Evolutionary conservation across 129 eudicot species (phyloP).

Genomic region (Erigeron canadensis): DNA sequence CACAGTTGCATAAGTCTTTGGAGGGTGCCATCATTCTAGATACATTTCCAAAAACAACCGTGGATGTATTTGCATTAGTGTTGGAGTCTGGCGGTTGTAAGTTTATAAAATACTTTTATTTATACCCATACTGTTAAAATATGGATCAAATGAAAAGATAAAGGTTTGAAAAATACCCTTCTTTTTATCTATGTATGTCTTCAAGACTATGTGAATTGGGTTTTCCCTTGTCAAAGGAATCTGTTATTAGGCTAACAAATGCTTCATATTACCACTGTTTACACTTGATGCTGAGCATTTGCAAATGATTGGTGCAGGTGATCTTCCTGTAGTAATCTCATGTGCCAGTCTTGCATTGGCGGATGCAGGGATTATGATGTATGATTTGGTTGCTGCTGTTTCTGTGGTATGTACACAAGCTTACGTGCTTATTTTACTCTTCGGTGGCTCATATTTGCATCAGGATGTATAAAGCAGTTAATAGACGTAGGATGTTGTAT

Average conservation of each 20-base stretch:
- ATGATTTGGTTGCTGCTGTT: slow-evolving; percentile 83
- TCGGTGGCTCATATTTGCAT: background rate
- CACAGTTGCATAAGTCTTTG: slow-evolving; percentile 86
- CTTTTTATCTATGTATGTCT: background rate
- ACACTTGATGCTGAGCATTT: slow-evolving; percentile 9
- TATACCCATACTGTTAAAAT: background rate
- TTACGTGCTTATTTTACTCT: slow-evolving; percentile 3
- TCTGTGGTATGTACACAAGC: slow-evolving; percentile 72
- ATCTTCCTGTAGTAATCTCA: slow-evolving; percentile 89
- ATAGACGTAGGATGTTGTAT: background rate
- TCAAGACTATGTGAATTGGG: background rate
- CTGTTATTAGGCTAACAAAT: too few species aligned
- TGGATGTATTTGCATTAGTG: slow-evolving; percentile 96
- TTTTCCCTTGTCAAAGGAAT: background rate
- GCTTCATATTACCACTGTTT: too few species aligned
- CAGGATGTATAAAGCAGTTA: background rate
- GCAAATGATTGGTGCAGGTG: slow-evolving; percentile 55
- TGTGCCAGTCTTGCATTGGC: slow-evolving; percentile 99
- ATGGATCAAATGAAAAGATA: background rate
- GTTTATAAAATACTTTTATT: slow-evolving; percentile 23
- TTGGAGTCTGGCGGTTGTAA: slow-evolving; percentile 97
- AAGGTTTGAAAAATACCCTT: background rate
- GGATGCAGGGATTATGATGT: slow-evolving; percentile 97
- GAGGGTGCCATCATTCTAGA: slow-evolving; percentile 91
- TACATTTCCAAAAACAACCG: slow-evolving; percentile 90